These are phyloP conservation scores for Pseudogymnoascus pannorum DNA, from an alignment of 2,329 filamentous ascomycete genomes.

Conservation along the genomic window DNA sequence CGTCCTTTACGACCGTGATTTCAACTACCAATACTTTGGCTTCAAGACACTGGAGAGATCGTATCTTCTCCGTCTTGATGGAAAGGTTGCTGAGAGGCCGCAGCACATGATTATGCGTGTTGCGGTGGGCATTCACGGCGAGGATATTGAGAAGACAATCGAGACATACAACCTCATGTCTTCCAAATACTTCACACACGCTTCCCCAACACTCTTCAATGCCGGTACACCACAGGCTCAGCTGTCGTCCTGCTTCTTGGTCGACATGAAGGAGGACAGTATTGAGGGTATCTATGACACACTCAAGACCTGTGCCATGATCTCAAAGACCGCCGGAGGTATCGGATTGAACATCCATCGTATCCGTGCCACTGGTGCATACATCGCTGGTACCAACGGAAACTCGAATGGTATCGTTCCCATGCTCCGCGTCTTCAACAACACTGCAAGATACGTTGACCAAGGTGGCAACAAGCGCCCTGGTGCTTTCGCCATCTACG, in stretches of 20 bases:
- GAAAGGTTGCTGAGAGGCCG: constrained; percentile 92
- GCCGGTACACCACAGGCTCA: constrained; percentile 92
- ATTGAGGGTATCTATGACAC: constrained; percentile 99
- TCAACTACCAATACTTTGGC: constrained; percentile 99
- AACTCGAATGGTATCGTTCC: constrained; percentile 96
- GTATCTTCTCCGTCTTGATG: constrained; percentile 90
- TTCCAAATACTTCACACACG: constrained; percentile 96
- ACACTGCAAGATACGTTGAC: constrained; percentile 96
- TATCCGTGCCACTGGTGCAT: constrained; percentile 94
- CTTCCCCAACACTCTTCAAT: constrained; percentile 96
- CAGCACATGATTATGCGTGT: constrained; percentile 99
- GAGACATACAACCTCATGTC: constrained; percentile 99
- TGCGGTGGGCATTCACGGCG: constrained; percentile 90
- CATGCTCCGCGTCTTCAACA: constrained; percentile 99
- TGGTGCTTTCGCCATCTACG: constrained; percentile 96
- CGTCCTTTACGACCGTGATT: constrained; percentile 98
- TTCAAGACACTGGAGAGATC: constrained; percentile 99
- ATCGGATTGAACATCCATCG: constrained; percentile 95
- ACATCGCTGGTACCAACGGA: constrained; percentile 96
- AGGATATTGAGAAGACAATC: constrained; percentile 86
- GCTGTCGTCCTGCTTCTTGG: constrained; percentile 95
- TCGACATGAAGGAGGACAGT: constrained; percentile 99
- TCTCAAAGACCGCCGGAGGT: constrained; percentile 98
- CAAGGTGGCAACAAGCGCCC: constrained; percentile 99
- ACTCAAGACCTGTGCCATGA: constrained; percentile 98